Base-by-base conservation (phyloP, 306 rosid species). In the Cicer judaicum region DNA sequence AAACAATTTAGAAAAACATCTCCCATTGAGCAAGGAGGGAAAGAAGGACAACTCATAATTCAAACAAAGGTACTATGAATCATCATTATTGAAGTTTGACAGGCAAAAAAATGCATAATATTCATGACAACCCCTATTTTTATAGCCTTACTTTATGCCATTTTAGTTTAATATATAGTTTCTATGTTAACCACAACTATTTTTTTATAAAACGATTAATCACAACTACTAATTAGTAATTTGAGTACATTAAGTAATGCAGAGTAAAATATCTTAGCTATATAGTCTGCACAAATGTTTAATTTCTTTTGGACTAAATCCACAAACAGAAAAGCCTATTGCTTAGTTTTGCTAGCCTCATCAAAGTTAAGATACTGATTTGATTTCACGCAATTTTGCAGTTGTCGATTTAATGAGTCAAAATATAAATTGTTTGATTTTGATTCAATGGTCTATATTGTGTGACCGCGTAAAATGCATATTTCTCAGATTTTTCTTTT, bases 71-170 rank as follows among this genome's bases (percentile, higher is more conserved):
- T 70, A 74, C 73, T 29, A 29, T 29, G 8, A 24, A 60, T 64
- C 68, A 83, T 83, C 48, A 85, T 84, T 85, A 83, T 82, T 84
- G 80, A 81, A 74, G 73, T 75, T 86, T 77, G 78, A 85, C 80
- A 71, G 78, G 78, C 67, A 77, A 79, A 77, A 56, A 56, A 80
- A 49, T 34, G 79, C 76, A 56, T 63, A 79, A 70, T 75, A 77
- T 81, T 80, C 78, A 64, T 63, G 79, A 76, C 70, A 82, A 84
- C 54, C 74, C 81, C 82, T 12, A 53, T 60, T 79, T 79, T 46
- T 78, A 49, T 78, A 88, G 82, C 29, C 64, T 71, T 68, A 64
- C 56, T 70, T 75, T 82, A 70, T 70, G 12, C 72, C 72, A 70
- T 78, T 70, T 83, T 18, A 78, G 55, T 66, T 67, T 66, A 73